These are phyloP conservation scores for Oryza nivara DNA, from an alignment of 176 grass and related monocot genomes.

Conservation along the genomic window DNA sequence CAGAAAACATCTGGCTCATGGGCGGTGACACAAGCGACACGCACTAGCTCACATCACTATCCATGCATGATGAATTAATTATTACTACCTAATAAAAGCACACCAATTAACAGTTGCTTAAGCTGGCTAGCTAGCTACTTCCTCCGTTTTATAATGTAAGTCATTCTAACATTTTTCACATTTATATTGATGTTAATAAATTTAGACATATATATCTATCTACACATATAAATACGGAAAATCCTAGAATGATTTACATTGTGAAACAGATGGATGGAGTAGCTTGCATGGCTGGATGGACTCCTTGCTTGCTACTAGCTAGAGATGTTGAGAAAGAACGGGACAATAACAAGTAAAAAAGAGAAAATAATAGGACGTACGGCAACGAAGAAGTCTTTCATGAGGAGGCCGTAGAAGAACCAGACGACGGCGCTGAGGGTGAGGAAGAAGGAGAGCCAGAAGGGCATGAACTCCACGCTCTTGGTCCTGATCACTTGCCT, in stretches of 20 bases:
- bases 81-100: conserved; percentile 19
- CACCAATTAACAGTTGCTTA: neutral
- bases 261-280: neutral
- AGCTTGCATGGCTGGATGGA: neutral
- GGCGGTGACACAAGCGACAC: conserved; percentile 22
- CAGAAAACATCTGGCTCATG: conserved; percentile 33
- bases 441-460: conserved; percentile 81
- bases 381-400: conserved; percentile 63
- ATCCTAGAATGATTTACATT: too few species aligned
- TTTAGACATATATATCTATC: too few species aligned
- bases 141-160: too few species aligned
- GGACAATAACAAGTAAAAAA: neutral
- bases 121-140: conserved; percentile 10
- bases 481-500: conserved; percentile 79
- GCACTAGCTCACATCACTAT: conserved; percentile 34
- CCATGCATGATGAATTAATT: neutral
- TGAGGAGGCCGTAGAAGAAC: conserved; percentile 83
- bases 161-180: too few species aligned
- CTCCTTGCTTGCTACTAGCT: neutral
- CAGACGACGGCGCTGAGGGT: conserved; percentile 85
- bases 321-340: neutral
- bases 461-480: conserved; percentile 93
- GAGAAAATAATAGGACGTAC: conserved; percentile 29
- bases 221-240: too few species aligned
- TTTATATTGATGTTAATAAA: too few species aligned